These are phyloP conservation scores for Thalassiosira mediterranea DNA, from an alignment of 352 stramenopile species.

Conservation along the genomic window DNA sequence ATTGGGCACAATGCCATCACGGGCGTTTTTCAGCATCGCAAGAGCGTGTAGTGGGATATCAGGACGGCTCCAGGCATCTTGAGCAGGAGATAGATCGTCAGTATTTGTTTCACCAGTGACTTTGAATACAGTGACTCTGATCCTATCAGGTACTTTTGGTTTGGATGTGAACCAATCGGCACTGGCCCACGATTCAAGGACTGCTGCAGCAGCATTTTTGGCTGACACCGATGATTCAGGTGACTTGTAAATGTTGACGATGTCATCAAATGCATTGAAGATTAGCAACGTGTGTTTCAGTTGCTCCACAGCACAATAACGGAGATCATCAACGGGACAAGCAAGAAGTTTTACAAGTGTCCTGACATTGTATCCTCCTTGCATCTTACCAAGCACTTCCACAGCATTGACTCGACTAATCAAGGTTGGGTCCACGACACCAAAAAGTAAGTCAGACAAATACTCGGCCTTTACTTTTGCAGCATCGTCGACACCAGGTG, in stretches of 20 bases:
- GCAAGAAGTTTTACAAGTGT: constrained; percentile 82
- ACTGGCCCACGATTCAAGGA: constrained; percentile 85
- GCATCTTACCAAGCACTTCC: constrained; percentile 87
- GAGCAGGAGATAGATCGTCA: constrained; percentile 85
- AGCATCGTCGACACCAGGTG: constrained; percentile 87
- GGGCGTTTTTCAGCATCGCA: constrained; percentile 88
- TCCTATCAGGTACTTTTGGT: constrained; percentile 82
- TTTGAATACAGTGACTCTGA: constrained; percentile 88
- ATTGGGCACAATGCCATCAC: constrained; percentile 84
- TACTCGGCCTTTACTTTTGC: constrained; percentile 88
- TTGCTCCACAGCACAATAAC: constrained; percentile 72
- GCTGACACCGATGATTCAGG: constrained; percentile 47
- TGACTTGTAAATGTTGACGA: constrained; percentile 80
- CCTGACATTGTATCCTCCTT: constrained; percentile 87
- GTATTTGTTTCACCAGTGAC: constrained; percentile 89
- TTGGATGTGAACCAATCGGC: constrained; percentile 86
- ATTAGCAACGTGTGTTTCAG: constrained; percentile 86
- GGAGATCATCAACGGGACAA: constrained; percentile 63
- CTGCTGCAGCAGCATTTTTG: constrained; percentile 54
- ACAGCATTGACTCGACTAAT: constrained; percentile 72
- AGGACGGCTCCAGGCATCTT: constrained; percentile 86
- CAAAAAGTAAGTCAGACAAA: constrained; percentile 78
- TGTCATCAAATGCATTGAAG: constrained; percentile 87
- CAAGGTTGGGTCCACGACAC: constrained; percentile 59
- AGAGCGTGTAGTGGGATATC: constrained; percentile 87